These are phyloP conservation scores for Epichloe sylvatica DNA, from an alignment of 2,329 filamentous ascomycete genomes.

Conservation along the genomic window DNA sequence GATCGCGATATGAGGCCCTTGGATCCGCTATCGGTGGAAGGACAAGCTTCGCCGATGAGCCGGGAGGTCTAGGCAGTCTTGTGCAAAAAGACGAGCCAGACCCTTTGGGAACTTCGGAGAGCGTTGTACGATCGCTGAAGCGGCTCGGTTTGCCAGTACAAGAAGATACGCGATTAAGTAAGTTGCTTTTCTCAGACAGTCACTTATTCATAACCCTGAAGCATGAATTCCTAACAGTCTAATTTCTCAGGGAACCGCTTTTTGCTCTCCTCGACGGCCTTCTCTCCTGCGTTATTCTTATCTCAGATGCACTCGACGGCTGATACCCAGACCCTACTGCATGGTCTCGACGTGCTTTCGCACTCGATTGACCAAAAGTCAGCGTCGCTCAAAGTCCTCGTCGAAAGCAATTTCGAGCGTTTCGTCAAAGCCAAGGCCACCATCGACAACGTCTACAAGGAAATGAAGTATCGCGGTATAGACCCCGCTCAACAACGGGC, in stretches of 20 bases:
- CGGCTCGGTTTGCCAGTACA: constrained; percentile 67
- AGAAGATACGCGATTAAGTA: constrained; percentile 66
- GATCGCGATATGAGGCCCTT: constrained; percentile 73
- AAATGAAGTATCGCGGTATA: constrained; percentile 69
- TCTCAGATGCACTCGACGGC: constrained; percentile 81
- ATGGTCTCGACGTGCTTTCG: constrained; percentile 74
- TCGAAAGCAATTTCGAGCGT: constrained; percentile 95
- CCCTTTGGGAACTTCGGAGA: constrained; percentile 75
- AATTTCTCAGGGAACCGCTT: constrained; percentile 62
- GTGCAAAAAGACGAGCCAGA: constrained; percentile 89
- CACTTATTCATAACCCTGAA: constrained; percentile 1
- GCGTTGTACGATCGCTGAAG: constrained; percentile 68
- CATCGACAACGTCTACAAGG: constrained; percentile 96
- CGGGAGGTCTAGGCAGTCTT: constrained; percentile 50
- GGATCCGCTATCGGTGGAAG: constrained; percentile 57
- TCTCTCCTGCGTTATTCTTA: constrained; percentile 82
- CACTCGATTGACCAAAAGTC: constrained; percentile 95
- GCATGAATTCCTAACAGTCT: constrained; percentile 7
- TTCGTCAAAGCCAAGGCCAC: constrained; percentile 96
- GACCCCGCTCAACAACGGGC: constrained; percentile 34
- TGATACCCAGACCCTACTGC: constrained; percentile 66
- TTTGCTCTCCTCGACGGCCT: constrained; percentile 86
- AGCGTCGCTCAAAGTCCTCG: constrained; percentile 85
- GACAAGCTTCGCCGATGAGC: constrained; percentile 33
- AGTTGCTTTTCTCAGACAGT: constrained; percentile 18